Evolutionary conservation across 2,329 filamentous ascomycete species (phyloP).

Genomic region (Phaeomoniella chlamydospora): DNA sequence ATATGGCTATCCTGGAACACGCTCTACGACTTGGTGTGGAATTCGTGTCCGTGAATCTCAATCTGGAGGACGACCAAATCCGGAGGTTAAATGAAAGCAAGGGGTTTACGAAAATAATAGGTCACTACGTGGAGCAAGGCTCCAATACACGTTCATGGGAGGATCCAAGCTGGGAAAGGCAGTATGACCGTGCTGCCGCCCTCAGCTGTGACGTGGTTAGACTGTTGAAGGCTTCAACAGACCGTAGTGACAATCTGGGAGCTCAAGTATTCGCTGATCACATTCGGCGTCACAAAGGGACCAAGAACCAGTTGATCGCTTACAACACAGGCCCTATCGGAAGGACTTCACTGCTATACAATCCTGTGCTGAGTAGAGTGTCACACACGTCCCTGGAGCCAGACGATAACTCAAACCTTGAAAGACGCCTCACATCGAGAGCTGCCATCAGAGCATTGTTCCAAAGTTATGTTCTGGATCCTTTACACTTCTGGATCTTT

Average conservation of each 20-base stretch:
- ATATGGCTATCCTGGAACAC: slow-evolving; percentile 22
- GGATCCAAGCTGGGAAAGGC: slow-evolving; percentile 16
- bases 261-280: slow-evolving; percentile 21
- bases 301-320: slow-evolving; percentile 20
- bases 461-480: slow-evolving; percentile 24
- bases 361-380: slow-evolving; percentile 24
- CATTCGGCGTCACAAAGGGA: slow-evolving; percentile 16
- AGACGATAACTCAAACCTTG: slow-evolving; percentile 10
- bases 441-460: slow-evolving; percentile 23
- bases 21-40: slow-evolving; percentile 24
- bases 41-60: slow-evolving; percentile 22
- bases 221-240: slow-evolving; percentile 18
- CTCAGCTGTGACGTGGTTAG: slow-evolving; percentile 24
- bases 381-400: slow-evolving; percentile 21
- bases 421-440: slow-evolving; percentile 20
- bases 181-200: slow-evolving; percentile 19
- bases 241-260: slow-evolving; percentile 21
- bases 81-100: slow-evolving; percentile 13
- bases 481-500: slow-evolving; percentile 25
- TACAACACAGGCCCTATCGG: slow-evolving; percentile 25
- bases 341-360: slow-evolving; percentile 28
- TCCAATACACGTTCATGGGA: slow-evolving; percentile 14
- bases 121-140: slow-evolving; percentile 17
- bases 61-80: slow-evolving; percentile 15
- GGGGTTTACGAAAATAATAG: slow-evolving; percentile 25